Evolutionary conservation across 2,329 filamentous ascomycete genomes (phyloP).

Genomic region (Alternaria triticina): DNA sequence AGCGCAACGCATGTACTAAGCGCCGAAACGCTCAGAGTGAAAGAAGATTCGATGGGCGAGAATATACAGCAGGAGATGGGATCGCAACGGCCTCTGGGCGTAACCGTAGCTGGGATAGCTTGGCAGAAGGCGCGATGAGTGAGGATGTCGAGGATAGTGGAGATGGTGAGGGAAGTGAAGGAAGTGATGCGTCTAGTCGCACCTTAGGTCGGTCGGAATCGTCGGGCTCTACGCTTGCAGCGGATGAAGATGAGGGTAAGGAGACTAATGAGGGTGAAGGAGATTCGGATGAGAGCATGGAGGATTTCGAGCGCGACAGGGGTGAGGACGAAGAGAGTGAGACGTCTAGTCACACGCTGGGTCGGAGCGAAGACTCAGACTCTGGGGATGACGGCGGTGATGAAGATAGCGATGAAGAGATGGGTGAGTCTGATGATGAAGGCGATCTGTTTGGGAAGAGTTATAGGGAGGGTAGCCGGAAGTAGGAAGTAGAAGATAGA

Average conservation of each 20-base stretch:
- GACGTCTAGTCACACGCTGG: not conserved
- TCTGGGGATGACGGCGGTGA: not conserved
- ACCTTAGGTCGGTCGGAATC: not conserved
- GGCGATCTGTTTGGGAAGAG: not conserved
- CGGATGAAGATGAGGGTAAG: fast-evolving
- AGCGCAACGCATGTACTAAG: not conserved
- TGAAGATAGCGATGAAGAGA: not conserved
- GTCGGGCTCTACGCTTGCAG: not conserved
- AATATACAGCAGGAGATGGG: fast-evolving
- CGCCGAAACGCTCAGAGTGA: not conserved
- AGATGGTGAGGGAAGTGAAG: not conserved
- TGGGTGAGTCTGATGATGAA: not conserved
- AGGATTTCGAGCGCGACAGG: not conserved
- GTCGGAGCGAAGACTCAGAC: not conserved
- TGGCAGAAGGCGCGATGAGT: not conserved
- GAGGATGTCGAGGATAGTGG: not conserved
- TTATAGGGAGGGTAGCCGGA: not conserved
- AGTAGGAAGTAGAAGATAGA: not conserved
- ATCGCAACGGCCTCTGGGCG: not conserved
- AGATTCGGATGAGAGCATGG: not conserved
- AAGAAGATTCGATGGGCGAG: fast-evolving
- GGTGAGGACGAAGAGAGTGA: not conserved
- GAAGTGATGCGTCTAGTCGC: not conserved
- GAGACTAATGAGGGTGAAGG: not conserved
- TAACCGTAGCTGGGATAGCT: not conserved